These are phyloP conservation scores for Clavispora fructus DNA, from an alignment of 805 yeast genomes.

Conservation along the genomic window DNA sequence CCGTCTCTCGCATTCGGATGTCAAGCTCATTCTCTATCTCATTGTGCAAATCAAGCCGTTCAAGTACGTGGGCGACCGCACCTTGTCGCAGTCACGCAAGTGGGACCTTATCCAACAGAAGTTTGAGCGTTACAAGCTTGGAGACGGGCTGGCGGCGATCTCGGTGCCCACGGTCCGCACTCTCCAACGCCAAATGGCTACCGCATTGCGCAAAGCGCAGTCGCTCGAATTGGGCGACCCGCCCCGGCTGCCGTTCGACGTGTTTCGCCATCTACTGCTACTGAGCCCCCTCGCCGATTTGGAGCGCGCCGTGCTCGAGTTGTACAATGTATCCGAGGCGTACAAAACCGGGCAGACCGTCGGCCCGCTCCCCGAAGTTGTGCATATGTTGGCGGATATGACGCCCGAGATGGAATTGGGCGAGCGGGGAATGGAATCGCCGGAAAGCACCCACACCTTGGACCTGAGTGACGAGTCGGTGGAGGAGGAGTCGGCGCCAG, in stretches of 20 bases:
- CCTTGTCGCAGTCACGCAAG: conserved; percentile 28
- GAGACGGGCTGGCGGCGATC: conserved; percentile 3
- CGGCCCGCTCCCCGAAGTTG: background rate
- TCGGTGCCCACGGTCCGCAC: conserved; percentile 33
- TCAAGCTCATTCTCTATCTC: conserved; percentile 25
- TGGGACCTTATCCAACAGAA: conserved; percentile 30
- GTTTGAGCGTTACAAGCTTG: conserved; percentile 16
- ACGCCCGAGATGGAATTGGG: background rate
- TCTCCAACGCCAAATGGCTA: conserved; percentile 29
- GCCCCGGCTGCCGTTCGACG: background rate
- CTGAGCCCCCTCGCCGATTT: conserved; percentile 22
- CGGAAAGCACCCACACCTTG: conserved; percentile 11
- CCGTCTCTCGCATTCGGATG: conserved; percentile 24
- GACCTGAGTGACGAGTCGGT: conserved; percentile 10
- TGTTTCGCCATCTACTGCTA: conserved; percentile 6
- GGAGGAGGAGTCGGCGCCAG: background rate
- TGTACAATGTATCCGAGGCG: conserved; percentile 28
- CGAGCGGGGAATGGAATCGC: background rate
- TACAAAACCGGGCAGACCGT: conserved; percentile 19
- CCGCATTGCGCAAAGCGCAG: conserved; percentile 27
- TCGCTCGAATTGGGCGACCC: conserved; percentile 1
- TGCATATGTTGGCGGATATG: background rate
- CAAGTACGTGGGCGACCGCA: conserved; percentile 32
- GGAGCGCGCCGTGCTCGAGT: conserved; percentile 23
- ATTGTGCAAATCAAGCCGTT: conserved; percentile 30